Evolutionary conservation across 129 eudicot genomes (phyloP).

Genomic region (Saussurea involucrata): DNA sequence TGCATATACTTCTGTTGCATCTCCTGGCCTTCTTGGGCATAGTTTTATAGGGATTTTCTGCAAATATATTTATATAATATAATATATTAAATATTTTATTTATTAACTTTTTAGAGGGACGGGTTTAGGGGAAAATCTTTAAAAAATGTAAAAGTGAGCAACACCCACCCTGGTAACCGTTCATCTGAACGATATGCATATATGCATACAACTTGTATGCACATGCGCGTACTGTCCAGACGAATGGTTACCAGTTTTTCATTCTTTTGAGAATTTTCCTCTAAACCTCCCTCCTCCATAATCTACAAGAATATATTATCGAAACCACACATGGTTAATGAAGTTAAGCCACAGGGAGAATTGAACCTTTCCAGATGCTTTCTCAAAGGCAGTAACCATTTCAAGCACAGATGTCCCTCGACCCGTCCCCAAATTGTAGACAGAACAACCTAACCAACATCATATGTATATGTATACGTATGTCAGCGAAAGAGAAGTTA

Average conservation of each 20-base stretch:
- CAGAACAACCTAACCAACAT: constrained; percentile 64
- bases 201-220: no score
- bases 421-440: constrained; percentile 92
- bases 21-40: constrained; percentile 94
- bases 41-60: constrained; percentile 89
- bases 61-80: no score
- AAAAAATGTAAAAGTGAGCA: no score
- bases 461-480: not conserved
- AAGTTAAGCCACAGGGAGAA: not conserved
- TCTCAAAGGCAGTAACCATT: constrained; percentile 93
- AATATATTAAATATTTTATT: no score
- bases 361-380: constrained; percentile 83
- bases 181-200: no score
- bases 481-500: constrained; percentile 3
- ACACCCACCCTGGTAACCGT: no score
- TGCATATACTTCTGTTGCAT: constrained; percentile 94
- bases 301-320: not conserved
- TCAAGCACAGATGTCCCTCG: constrained; percentile 89
- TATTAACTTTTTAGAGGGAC: no score
- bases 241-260: no score
- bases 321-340: not conserved
- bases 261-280: no score
- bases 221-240: no score
- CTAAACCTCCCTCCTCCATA: no score
- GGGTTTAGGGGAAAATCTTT: no score